Percentiles rank a stretch among this genome's conserved stretches.
These are phyloP conservation scores for Pseudomassariella vexata DNA, from an alignment of 2,329 filamentous ascomycete species.

Conservation along the genomic window DNA sequence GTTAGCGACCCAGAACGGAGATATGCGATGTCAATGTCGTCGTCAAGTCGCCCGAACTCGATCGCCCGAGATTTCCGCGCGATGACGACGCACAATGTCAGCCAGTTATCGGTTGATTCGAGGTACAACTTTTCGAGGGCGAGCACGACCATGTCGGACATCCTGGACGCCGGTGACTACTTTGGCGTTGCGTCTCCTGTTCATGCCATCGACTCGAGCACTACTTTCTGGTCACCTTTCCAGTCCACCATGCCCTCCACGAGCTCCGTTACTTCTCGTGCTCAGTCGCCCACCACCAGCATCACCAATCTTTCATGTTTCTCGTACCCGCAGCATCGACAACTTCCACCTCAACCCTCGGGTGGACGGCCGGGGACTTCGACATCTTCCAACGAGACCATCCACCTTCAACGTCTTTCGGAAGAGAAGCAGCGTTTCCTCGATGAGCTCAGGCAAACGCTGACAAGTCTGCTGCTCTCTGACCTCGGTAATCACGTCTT, in stretches of 20 bases:
- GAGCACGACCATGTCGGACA: conserved; percentile 55
- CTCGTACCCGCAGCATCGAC: conserved; percentile 35
- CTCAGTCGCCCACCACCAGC: conserved; percentile 58
- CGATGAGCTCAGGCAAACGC: conserved; percentile 66
- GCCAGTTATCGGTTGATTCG: conserved; percentile 66
- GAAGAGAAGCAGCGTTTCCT: conserved; percentile 76
- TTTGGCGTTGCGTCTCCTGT: conserved; percentile 64
- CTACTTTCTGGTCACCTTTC: conserved; percentile 87
- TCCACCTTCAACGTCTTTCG: conserved; percentile 54
- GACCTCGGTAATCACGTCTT: conserved; percentile 85
- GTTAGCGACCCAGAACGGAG: conserved; percentile 50
- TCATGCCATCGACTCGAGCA: conserved; percentile 66
- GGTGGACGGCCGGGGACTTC: conserved; percentile 58
- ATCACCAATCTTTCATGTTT: conserved; percentile 51
- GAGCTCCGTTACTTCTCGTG: conserved; percentile 51
- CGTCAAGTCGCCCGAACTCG: conserved; percentile 41
- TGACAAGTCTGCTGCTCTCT: conserved; percentile 81
- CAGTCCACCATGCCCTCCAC: conserved; percentile 62
- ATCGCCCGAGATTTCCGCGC: conserved; percentile 52
- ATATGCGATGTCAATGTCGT: conserved; percentile 33
- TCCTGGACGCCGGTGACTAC: conserved; percentile 65
- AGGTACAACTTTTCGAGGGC: conserved; percentile 55
- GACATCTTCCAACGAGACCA: conserved; percentile 62
- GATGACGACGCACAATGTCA: conserved; percentile 55
- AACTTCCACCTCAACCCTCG: conserved; percentile 38